Base-by-base conservation (phyloP, 2,329 filamentous ascomycete species). In the Trichoderma semiorbis region DNA sequence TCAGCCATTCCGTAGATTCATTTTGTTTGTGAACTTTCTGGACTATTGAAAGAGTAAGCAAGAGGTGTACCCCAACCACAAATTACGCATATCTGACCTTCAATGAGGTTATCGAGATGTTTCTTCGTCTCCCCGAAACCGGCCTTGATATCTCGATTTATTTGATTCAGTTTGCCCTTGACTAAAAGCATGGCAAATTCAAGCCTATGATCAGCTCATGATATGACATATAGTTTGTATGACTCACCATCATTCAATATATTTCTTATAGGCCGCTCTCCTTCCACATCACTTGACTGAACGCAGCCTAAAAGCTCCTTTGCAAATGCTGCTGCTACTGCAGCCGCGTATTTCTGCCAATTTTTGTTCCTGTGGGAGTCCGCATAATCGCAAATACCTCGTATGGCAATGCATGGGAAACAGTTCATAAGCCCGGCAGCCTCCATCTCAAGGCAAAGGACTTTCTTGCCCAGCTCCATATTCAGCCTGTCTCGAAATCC, bases 301-400 rank as follows among this genome's bases (percentile, higher is more conserved):
- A 71, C 61, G 18, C 50, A 55, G 2, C 28, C 43, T 3, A 72
- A 14, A 18, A 72, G 30, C 8, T 72, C 70, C 28, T 69, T 72
- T 7, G 64, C 39, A 14, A 24, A 72, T 21, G 70, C 70, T 3
- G 70, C 55, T 11, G 70, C 70, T 10, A 47, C 39, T 5, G 30
- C 57, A 11, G 64, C 53, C 5, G 70, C 70, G 11, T 72, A 32
- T 28, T 36, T 26, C 39, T 55, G 53, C 70, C 70, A 72, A 5
- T 21, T 32, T 16, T 32, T 43, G 6, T 47, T 26, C 21, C 21
- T 69, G 28, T 68, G 70, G 0, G 70, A 72, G 24, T 69, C 70
- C 1, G 64, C 53, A 58, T 72, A 69, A 21, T 72, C 64, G 3
- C 55, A 72, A 16, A 72, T 69, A 16, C 70, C 70, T n/a, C 70